Evolutionary conservation across 768 basidiomycete genomes (phyloP), one percentile per base, ranked within the genome.

Genomic region (Mycena albidolilacea): DNA sequence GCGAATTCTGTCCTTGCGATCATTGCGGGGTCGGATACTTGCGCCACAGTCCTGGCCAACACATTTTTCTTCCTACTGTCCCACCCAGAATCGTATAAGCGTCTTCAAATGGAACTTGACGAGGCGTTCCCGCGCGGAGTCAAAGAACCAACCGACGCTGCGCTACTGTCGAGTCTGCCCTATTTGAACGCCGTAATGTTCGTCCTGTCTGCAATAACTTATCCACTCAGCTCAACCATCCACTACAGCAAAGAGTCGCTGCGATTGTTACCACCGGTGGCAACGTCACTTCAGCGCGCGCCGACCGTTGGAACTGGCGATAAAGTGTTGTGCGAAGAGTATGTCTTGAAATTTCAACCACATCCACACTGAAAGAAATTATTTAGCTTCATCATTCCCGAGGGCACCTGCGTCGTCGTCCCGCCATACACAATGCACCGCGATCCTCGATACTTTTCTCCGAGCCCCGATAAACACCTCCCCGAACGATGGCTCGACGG

Each of bases 391-490:
- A 17, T 80, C 64, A 79, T 88, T 54, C 83, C 84, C 21, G 85
- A 85, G 72, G 85, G 85, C 17, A 87, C 85, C 10, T 72, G 80
- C 4, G 78, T 86, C 14, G 79, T 80, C 72, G 79, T 86, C 43
- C 84, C 30, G 30, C 30, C 30, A 30, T 30, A 30, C 30, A 30
- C 30, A 30, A 30, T 30, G 30, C 30, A 30, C 86, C 85, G 84
- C 23, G 84, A 87, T 72, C 79, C 84, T 0, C 82, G 81, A 43
- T 85, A 87, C 74, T 89, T 88, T 77, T 85, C 80, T 50, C 87
- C 80, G 74, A 15, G 80, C 82, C 23, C 79, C 15, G 69, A 79
- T 7, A 73, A 74, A 17, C 78, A 75, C 71, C 30, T 41, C 7
- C 85, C 85, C 1, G 85, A 87, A 52, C 81, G 85, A 58, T 86